These are phyloP conservation scores for Plenodomus tracheiphilus DNA, from an alignment of 2,329 filamentous ascomycete species.

Conservation along the genomic window DNA sequence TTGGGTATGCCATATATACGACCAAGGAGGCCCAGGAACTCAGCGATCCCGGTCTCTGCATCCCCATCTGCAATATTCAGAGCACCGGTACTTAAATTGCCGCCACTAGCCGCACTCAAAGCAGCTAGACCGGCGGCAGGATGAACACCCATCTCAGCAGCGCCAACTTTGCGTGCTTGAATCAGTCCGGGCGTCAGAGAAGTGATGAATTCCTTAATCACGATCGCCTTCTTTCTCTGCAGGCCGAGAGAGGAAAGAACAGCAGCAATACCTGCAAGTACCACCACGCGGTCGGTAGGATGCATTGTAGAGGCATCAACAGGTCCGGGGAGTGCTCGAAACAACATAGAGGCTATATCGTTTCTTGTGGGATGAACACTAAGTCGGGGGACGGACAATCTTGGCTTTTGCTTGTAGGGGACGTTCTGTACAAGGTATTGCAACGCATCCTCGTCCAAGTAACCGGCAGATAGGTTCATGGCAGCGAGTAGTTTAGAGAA, in stretches of 20 bases:
- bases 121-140: constrained; percentile 84
- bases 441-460: constrained; percentile 63
- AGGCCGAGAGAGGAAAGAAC: constrained; percentile 79
- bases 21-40: constrained; percentile 46
- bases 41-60: constrained; percentile 46
- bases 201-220: constrained; percentile 82
- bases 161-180: constrained; percentile 87
- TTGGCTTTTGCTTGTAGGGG: constrained; percentile 50
- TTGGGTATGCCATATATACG: constrained; percentile 49
- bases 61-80: constrained; percentile 56
- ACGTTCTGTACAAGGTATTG: constrained; percentile 46
- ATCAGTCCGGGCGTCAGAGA: constrained; percentile 83
- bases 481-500: constrained; percentile 71
- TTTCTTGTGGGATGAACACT: constrained; percentile 42
- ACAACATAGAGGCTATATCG: constrained; percentile 43
- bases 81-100: constrained; percentile 77
- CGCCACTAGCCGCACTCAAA: constrained; percentile 55
- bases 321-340: constrained; percentile 55
- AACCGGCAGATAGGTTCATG: constrained; percentile 67
- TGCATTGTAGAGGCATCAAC: constrained; percentile 64
- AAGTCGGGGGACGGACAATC: constrained; percentile 38
- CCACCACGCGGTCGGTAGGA: constrained; percentile 73
- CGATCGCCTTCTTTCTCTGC: constrained; percentile 86
- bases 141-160: constrained; percentile 94
- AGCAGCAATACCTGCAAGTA: constrained; percentile 84